Evolutionary conservation across 2,329 filamentous ascomycete species (phyloP), one percentile per base, ranked within the genome.

Genomic region (Arthrobotrys sphaeroides): DNA sequence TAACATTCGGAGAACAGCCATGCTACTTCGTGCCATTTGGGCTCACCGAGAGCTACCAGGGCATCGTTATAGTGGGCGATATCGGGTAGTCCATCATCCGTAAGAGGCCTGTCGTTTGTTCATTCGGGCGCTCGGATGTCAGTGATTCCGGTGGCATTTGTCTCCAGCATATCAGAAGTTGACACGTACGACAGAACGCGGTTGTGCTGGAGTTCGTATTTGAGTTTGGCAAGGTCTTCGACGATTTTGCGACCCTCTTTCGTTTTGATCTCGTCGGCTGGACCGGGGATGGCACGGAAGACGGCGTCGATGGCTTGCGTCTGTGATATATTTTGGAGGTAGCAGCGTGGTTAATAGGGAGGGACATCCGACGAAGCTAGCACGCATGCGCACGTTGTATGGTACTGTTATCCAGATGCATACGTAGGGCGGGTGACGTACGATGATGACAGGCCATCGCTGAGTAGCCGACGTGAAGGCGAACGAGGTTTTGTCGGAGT

Each of bases 1-100:
- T 98, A 98, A 85, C 95, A 98, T 84, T 99, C 95, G 24, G 90
- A 86, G 83, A 89, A 99, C 1, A 99, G 87, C 95, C 95, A 99
- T 4, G 93, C 88, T 3, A 90, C 89, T 77, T 90, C 87, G 81
- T 94, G 90, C 95, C 95, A 99, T 51, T 87, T 89, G 0, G 91
- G 88, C 51, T 87, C 88, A 45, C 90, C 91, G 18, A 93, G 86
- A 78, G 90, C 86, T 78, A 90, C 87, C 4, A 99, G 84, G 83
- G 98, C 94, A 78, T 89, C 85, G 84, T 99, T 99, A 84, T 97
- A 99, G 42, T 87, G 85, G 12, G 86, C 86, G 28, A 97, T 88
- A 79, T 97, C 93, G 9, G 88, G 82, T 78, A 88, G 85, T 67
- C 91, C 92, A 81, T 97, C 94, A 78, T 97, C 91, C 16, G 69